Base-by-base conservation (phyloP, 2,329 filamentous ascomycete species). In the Clonostachys sp. region DNA sequence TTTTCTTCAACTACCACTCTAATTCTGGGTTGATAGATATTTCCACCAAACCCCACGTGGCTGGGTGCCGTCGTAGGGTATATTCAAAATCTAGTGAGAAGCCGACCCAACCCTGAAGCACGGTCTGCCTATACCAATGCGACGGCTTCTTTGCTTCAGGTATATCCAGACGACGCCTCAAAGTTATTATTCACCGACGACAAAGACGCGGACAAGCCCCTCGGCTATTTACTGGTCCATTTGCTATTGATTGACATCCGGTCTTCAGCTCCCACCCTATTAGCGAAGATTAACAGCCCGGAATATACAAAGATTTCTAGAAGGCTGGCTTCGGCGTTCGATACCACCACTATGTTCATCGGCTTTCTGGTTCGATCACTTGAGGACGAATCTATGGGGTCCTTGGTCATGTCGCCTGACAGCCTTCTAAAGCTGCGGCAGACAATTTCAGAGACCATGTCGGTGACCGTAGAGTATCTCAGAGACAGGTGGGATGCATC, bases 401-500 rank as follows among this genome's bases (percentile, higher is more conserved):
- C 20, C 33, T 57, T 59, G 5, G 65, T 79, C 41, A 74, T 83
- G 65, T 63, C 77, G 1, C 76, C 82, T 0, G 80, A 84, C 47
- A 73, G 76, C 20, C 72, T 88, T 24, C 67, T 87, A 13, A 82
- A 80, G 55, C 65, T 87, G 6, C 75, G 81, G 38, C 79, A 74
- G 44, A 70, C 75, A 46, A 74, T 87, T 45, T 72, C 77, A 1
- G 84, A 88, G 56, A 81, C 83, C 5, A 73, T 87, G 57, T 81
- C 80, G 0, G 63, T 83, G 2, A 75, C 77, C 0, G 74, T 84
- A 50, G 84, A 87, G 62, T 84, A 83, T 59, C 71, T 88, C 2
- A 77, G 83, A 39, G 85, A 88, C 57, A 69, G 84, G n/a, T 87
- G 81, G 80, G 84, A 88, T 57, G 80, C 80, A 5, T 77, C 79